phyloP scores from a whole-genome alignment of 495 filamentous ascomycete genomes.

The Podospora sp. region DNA sequence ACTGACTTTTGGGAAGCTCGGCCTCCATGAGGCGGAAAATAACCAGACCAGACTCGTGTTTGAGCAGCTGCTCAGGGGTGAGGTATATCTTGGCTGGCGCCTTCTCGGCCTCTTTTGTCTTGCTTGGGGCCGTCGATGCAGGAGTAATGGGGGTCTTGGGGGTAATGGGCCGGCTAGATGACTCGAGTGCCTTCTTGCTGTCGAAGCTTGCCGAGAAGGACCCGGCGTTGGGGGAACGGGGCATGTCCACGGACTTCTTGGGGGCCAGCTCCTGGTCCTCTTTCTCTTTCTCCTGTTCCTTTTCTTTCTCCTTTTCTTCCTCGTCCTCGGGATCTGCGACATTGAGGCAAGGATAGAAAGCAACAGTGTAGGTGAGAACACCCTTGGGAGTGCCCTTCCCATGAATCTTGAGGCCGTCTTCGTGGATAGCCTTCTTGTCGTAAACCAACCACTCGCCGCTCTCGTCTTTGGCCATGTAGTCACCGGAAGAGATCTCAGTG shows the following conservation, averaged over 20 bases:
- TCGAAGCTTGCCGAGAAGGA: constrained; percentile 40
- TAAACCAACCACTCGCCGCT: constrained; percentile 80
- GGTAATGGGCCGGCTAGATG: constrained; percentile 33
- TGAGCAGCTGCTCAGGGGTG: constrained; percentile 72
- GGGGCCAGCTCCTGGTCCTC: constrained; percentile 39
- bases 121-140: constrained; percentile 47
- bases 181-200: constrained; percentile 33
- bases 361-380: constrained; percentile 75
- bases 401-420: constrained; percentile 65
- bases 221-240: constrained; percentile 43
- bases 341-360: constrained; percentile 89
- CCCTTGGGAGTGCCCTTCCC: constrained; percentile 74
- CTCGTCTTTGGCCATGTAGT: constrained; percentile 78
- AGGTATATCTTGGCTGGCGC: constrained; percentile 76
- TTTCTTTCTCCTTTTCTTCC: constrained; percentile 69
- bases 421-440: constrained; percentile 66
- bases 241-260: constrained; percentile 42
- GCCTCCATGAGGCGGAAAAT: constrained; percentile 94
- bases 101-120: constrained; percentile 56
- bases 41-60: constrained; percentile 88
- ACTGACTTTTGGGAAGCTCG: constrained; percentile 72
- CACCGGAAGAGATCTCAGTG: constrained; percentile 71
- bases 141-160: constrained; percentile 42
- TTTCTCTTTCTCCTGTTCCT: constrained; percentile 34
- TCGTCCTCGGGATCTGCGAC: constrained; percentile 94